These are phyloP conservation scores for Candida golubevii DNA, from an alignment of 805 yeast species.

Conservation along the genomic window DNA sequence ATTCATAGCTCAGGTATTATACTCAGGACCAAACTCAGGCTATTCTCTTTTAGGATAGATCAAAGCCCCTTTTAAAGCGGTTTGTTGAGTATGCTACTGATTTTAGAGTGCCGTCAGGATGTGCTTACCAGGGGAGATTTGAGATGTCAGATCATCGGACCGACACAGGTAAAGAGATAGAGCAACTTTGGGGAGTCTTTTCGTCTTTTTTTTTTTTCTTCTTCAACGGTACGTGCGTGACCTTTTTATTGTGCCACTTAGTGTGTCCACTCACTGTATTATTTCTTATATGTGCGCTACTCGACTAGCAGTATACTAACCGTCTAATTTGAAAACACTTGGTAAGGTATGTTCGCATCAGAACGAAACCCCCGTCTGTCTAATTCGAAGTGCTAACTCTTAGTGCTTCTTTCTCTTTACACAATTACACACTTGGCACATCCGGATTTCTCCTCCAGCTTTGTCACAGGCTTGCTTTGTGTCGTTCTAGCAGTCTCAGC, in stretches of 20 bases:
- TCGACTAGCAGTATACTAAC: no score
- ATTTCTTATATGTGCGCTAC: no score
- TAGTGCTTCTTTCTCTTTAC: background rate
- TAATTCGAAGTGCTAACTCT: no score
- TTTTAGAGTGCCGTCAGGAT: slow-evolving; percentile 1
- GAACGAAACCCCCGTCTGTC: no score
- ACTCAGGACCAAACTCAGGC: slow-evolving; percentile 6
- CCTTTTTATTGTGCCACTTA: no score
- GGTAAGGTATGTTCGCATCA: no score
- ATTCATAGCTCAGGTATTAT: no score
- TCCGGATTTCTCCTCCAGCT: slow-evolving; percentile 9
- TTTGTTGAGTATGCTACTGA: slow-evolving; percentile 7
- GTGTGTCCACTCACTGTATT: no score
- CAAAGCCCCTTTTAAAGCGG: slow-evolving; percentile 12
- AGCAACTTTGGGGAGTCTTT: slow-evolving; percentile 11
- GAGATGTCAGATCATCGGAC: background rate
- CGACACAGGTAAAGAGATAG: slow-evolving; percentile 12
- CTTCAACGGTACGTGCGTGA: no score
- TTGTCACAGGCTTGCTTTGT: slow-evolving; percentile 5
- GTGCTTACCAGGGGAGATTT: background rate
- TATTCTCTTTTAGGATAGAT: slow-evolving; percentile 9
- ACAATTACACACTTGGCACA: slow-evolving; percentile 16
- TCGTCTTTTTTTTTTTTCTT: background rate
- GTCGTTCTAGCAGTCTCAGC: slow-evolving; percentile 8
- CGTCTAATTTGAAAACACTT: no score